A percentile compares a stretch with the other conserved stretches of the same genome.
Conservation (phyloP, 2,329 filamentous ascomycete species). For the Pezicula carpinea region DNA sequence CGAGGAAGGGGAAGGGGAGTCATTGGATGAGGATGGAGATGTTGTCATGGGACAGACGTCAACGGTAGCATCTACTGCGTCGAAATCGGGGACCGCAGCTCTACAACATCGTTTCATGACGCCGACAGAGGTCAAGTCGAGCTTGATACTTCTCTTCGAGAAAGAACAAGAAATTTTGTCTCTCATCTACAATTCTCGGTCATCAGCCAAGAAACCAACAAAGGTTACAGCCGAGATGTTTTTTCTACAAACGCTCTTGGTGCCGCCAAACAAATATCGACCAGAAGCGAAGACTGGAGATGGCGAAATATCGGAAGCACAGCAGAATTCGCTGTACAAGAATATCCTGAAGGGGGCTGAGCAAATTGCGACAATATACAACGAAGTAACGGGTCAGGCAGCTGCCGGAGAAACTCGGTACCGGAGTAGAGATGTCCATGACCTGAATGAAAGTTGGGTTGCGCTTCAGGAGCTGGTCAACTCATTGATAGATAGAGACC, state of each 20-base stretch:
- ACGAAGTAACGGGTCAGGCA: constrained; percentile 47
- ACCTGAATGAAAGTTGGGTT: constrained; percentile 78
- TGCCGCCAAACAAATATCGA: constrained; percentile 88
- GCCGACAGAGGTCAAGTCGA: constrained; percentile 76
- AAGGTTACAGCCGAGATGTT: constrained; percentile 82
- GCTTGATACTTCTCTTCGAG: constrained; percentile 74
- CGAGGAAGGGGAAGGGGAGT: constrained; percentile 38
- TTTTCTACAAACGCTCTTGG: constrained; percentile 80
- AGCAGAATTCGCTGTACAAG: constrained; percentile 86
- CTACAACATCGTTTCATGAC: constrained; percentile 69
- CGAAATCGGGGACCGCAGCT: constrained; percentile 33
- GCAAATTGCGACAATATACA: constrained; percentile 67
- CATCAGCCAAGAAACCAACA: constrained; percentile 46
- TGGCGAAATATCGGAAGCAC: constrained; percentile 77
- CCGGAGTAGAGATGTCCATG: constrained; percentile 60
- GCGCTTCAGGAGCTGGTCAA: constrained; percentile 87
- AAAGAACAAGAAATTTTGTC: constrained; percentile 80
- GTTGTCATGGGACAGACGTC: constrained; percentile 51
- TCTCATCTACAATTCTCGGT: constrained; percentile 77
- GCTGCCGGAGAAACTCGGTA: constrained; percentile 12
- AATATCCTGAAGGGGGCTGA: constrained; percentile 73
- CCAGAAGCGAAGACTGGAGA: constrained; percentile 80
- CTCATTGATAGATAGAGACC: constrained; percentile 83
- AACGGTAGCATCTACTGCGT: constrained; percentile 29
- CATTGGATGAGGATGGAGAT: constrained; percentile 50